phyloP scores from a whole-genome alignment of 1,284 basidiomycete genomes.

The Tranzscheliella williamsii region DNA sequence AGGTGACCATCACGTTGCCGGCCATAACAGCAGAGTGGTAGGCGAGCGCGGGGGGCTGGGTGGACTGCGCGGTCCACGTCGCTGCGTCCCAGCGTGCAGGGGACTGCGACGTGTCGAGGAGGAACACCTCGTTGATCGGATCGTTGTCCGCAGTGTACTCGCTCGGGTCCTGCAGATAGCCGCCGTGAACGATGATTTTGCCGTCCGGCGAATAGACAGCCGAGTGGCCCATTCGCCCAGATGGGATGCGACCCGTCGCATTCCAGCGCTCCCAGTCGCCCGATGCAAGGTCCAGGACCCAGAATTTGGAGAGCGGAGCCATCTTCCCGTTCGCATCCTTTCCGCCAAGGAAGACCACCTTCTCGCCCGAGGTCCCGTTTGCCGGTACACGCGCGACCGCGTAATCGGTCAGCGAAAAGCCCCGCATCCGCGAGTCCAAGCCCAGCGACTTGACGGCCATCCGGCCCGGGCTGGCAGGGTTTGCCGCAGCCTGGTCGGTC shows the following conservation, averaged over 20 bases:
- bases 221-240: conserved; percentile 58
- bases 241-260: conserved; percentile 43
- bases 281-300: conserved; percentile 48
- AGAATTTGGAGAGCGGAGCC: conserved; percentile 33
- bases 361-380: conserved; percentile 9
- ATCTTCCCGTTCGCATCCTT: conserved; percentile 44
- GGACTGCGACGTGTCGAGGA: conserved; percentile 42
- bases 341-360: conserved; percentile 57
- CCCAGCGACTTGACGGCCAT: conserved; percentile 15
- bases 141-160: conserved; percentile 9
- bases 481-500: no score
- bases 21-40: conserved; percentile 59
- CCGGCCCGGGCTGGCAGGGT: background rate
- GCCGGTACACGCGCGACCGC: conserved; percentile 32
- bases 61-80: conserved; percentile 8
- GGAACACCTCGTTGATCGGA: conserved; percentile 44
- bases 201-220: conserved; percentile 46
- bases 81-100: conserved; percentile 40
- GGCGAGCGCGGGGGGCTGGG: conserved; percentile 43
- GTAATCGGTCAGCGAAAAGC: conserved; percentile 53
- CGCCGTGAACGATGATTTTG: conserved; percentile 58
- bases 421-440: conserved; percentile 22
- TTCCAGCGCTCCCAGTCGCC: conserved; percentile 49
- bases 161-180: conserved; percentile 37
- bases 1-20: conserved; percentile 50